Conservation (phyloP, 2,329 filamentous ascomycete genomes). For the Alternaria consortialis region DNA sequence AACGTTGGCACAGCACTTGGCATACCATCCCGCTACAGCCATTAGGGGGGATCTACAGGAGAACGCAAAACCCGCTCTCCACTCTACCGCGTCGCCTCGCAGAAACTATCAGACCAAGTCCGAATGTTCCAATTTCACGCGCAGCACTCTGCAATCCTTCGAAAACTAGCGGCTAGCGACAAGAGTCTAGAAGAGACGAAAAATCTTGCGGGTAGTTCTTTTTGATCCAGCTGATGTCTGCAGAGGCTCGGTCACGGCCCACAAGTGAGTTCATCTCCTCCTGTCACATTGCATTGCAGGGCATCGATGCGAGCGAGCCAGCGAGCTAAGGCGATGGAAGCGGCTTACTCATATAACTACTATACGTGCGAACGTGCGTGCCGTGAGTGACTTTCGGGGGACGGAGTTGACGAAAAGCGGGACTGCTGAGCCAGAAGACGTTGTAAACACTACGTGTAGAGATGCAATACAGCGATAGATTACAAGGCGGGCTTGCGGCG, state of each 20-base stretch:
- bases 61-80: slow-evolving; percentile 6
- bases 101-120: neutral
- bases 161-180: neutral
- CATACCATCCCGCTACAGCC: slow-evolving; percentile 2
- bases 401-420: neutral
- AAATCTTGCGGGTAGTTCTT: neutral
- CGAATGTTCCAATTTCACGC: neutral
- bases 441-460: neutral
- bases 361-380: neutral
- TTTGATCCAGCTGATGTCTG: neutral
- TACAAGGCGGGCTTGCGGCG: neutral
- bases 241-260: slow-evolving; percentile 3
- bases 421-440: too few species aligned
- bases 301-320: too few species aligned
- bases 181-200: neutral
- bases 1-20: slow-evolving; percentile 15
- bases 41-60: slow-evolving; percentile 25
- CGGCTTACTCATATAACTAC: slow-evolving; percentile 1
- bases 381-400: neutral
- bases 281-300: slow-evolving; percentile 3
- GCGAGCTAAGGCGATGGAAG: neutral
- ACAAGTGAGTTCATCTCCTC: slow-evolving; percentile 4
- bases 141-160: neutral
- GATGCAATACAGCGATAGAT: neutral
- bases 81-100: neutral